Percentiles rank a stretch among this genome's conserved stretches.
Conservation (phyloP, 345 rosid species). For the Reutealis trisperma region DNA sequence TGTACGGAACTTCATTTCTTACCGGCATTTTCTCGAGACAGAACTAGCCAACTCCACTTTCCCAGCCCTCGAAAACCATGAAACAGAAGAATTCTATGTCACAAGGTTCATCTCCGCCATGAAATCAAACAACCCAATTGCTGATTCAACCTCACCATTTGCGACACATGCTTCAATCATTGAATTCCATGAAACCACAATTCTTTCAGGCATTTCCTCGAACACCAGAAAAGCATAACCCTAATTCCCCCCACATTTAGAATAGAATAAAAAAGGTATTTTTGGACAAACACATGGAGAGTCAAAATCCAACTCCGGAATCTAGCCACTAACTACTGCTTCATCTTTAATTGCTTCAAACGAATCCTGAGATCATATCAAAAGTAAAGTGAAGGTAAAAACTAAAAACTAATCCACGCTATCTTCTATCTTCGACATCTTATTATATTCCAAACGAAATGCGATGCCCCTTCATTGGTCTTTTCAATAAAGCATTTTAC, state of each 20-base stretch:
- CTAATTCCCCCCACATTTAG: conserved; percentile 17
- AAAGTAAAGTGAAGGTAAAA: too few species aligned
- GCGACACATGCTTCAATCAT: conserved; percentile 21
- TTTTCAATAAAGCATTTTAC: background rate
- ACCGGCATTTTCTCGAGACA: conserved; percentile 28
- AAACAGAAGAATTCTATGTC: conserved; percentile 25
- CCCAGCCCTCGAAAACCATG: conserved; percentile 29
- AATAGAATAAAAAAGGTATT: conserved; percentile 36
- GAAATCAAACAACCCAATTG: conserved; percentile 31
- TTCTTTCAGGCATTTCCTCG: conserved; percentile 33
- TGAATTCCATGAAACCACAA: conserved; percentile 35
- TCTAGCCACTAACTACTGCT: conserved; percentile 23
- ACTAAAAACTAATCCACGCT: too few species aligned
- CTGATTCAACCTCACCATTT: background rate
- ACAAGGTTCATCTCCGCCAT: conserved; percentile 28
- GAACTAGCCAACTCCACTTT: conserved; percentile 29
- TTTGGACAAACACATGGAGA: conserved; percentile 21
- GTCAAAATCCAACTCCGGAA: conserved; percentile 29
- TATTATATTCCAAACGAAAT: too few species aligned
- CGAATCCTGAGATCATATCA: background rate
- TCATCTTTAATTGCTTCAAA: conserved; percentile 21
- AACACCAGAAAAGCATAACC: conserved; percentile 25
- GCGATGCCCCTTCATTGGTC: too few species aligned
- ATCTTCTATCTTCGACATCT: too few species aligned
- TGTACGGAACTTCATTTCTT: conserved; percentile 32